Percentiles rank a stretch among this genome's conserved stretches.
Conservation (phyloP, 257 asterid genomes). For the Nemophila menziesii region DNA sequence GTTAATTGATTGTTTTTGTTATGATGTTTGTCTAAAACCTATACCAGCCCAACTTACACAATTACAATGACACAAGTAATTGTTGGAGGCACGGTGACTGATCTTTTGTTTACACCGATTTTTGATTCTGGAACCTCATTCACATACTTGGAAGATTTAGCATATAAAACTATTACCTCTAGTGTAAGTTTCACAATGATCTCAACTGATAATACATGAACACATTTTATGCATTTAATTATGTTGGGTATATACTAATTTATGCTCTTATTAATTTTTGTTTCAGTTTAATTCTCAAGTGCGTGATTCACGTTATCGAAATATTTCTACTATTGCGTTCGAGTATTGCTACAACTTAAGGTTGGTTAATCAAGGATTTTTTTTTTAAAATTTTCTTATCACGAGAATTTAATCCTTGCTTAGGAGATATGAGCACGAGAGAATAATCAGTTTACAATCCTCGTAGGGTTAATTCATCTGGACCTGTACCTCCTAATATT, state of each 20-base stretch:
- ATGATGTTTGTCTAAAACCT: conserved; percentile 2
- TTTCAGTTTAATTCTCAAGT: conserved; percentile 61
- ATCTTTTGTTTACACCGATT: conserved; percentile 46
- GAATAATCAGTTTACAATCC: neutral
- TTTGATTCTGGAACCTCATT: conserved; percentile 97
- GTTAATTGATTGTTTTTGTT: neutral
- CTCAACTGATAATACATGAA: neutral
- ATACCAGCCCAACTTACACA: conserved; percentile 62
- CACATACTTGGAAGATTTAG: conserved; percentile 73
- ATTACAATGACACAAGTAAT: conserved; percentile 56
- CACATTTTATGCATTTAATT: neutral
- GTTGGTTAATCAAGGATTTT: conserved; percentile 44
- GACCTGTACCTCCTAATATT: conserved; percentile 5
- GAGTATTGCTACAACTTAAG: conserved; percentile 67
- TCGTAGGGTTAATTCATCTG: conserved; percentile 43
- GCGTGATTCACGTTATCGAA: conserved; percentile 42
- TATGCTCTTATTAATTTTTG: neutral
- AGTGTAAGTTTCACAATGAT: conserved; percentile 32
- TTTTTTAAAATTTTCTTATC: conserved; percentile 1
- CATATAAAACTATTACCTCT: conserved; percentile 43
- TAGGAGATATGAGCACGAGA: no score
- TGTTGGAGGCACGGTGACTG: conserved; percentile 38
- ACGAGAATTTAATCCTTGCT: no score
- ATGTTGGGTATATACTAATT: neutral
- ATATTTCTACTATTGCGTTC: conserved; percentile 35